These are phyloP conservation scores for Xylaria sp. DNA, from an alignment of 2,329 filamentous ascomycete genomes.

Conservation along the genomic window DNA sequence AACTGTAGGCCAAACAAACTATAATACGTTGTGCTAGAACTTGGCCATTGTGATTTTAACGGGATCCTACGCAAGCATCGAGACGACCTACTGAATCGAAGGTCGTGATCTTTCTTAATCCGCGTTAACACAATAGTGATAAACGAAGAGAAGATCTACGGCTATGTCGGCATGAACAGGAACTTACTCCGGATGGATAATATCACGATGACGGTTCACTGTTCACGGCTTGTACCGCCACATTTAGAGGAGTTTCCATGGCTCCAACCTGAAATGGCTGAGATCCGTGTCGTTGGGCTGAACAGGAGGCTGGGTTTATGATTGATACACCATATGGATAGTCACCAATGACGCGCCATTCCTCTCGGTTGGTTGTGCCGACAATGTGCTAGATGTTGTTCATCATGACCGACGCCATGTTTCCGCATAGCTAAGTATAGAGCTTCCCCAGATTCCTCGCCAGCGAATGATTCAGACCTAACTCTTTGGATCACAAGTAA, in stretches of 20 bases:
- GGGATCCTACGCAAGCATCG: background rate
- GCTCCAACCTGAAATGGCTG: background rate
- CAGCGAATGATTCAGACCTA: conserved; percentile 9
- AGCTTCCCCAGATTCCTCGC: background rate
- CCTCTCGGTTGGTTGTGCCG: background rate
- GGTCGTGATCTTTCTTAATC: conserved; percentile 3
- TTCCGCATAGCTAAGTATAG: background rate
- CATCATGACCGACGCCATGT: background rate
- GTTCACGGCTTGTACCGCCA: background rate
- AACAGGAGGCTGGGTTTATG: background rate
- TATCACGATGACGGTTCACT: background rate
- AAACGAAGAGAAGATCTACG: background rate
- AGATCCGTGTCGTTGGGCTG: background rate
- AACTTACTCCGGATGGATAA: background rate
- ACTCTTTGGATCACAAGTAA: background rate
- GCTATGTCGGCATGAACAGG: background rate
- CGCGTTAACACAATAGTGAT: background rate
- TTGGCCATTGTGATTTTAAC: conserved; percentile 6
- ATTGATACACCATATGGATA: background rate
- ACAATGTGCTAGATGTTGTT: conserved; percentile 13
- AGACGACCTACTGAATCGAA: conserved; percentile 9
- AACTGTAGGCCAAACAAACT: conserved; percentile 10
- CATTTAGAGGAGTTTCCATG: background rate
- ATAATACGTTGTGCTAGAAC: conserved; percentile 11
- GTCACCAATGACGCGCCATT: background rate